A percentile compares a stretch with the other conserved stretches of the same genome.
Evolutionary conservation across 352 stramenopile species (phyloP).

Genomic region (Phytophthora tentaculata): DNA sequence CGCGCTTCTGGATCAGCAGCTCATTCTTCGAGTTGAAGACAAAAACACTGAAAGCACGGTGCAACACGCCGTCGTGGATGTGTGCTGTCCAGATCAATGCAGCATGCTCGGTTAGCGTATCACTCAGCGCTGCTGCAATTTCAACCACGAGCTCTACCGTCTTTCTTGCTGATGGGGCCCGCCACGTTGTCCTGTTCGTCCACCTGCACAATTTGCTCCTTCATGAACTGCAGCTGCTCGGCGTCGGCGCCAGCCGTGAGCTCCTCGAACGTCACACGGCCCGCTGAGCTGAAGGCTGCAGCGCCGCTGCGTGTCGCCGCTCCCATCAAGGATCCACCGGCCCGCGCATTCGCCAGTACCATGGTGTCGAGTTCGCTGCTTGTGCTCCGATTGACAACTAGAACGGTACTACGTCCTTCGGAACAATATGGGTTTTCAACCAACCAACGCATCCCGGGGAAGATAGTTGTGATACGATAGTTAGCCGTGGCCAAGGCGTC

Average conservation of each 20-base stretch:
- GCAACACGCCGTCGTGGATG: slow-evolving; percentile 77
- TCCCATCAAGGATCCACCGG: slow-evolving; percentile 10
- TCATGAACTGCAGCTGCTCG: slow-evolving; percentile 90
- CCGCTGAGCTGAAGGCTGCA: slow-evolving; percentile 20
- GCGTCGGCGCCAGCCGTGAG: slow-evolving; percentile 71
- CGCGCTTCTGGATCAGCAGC: slow-evolving; percentile 92
- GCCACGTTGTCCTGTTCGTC: slow-evolving; percentile 84
- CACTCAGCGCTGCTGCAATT: background rate
- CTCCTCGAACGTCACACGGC: slow-evolving; percentile 61
- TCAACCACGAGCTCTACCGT: slow-evolving; percentile 39
- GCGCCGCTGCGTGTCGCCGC: slow-evolving; percentile 19
- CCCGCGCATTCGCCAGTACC: slow-evolving; percentile 31
- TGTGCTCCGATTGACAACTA: slow-evolving; percentile 18
- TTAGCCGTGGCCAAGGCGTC: slow-evolving; percentile 15
- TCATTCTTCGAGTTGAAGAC: slow-evolving; percentile 89
- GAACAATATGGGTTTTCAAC: slow-evolving; percentile 21
- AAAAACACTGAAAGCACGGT: slow-evolving; percentile 89
- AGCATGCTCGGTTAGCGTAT: slow-evolving; percentile 11
- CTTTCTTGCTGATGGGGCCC: slow-evolving; percentile 89
- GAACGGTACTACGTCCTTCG: background rate
- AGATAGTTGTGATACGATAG: background rate
- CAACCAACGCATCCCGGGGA: slow-evolving; percentile 15
- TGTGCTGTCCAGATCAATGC: slow-evolving; percentile 48
- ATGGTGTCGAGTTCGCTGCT: slow-evolving; percentile 4
- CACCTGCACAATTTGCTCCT: slow-evolving; percentile 91